Evolutionary conservation across 768 basidiomycete species (phyloP).

Genomic region (Lactarius trivialis): DNA sequence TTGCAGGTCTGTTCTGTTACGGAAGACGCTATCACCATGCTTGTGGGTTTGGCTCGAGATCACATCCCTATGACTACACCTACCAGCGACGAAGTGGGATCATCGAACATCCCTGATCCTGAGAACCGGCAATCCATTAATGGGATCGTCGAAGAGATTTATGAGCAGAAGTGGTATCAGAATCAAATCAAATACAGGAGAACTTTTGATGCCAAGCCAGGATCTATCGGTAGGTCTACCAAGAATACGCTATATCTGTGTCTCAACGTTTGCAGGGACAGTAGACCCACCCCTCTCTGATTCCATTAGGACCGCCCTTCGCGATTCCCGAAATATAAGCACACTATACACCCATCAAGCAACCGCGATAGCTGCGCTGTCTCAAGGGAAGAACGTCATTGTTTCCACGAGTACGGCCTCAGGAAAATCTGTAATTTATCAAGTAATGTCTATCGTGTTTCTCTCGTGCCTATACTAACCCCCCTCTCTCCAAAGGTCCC

Average conservation of each 20-base stretch:
- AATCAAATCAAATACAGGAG: conserved; percentile 60
- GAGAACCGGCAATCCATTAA: conserved; percentile 52
- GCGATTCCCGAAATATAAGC: conserved; percentile 51
- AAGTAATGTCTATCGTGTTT: conserved; percentile 38
- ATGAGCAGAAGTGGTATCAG: conserved; percentile 55
- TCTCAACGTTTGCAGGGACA: conserved; percentile 30
- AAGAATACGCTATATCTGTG: neutral
- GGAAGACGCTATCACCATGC: conserved; percentile 56
- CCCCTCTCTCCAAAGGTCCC: conserved; percentile 47
- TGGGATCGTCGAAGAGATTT: conserved; percentile 51
- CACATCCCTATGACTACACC: conserved; percentile 65
- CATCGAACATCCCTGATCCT: conserved; percentile 31
- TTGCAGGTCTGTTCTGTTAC: conserved; percentile 43
- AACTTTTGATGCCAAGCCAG: conserved; percentile 46
- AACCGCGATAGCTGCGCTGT: conserved; percentile 59
- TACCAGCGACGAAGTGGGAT: conserved; percentile 10
- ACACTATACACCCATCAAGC: conserved; percentile 67
- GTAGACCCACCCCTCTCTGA: conserved; percentile 55
- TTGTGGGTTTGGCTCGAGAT: conserved; percentile 61
- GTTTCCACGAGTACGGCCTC: conserved; percentile 89
- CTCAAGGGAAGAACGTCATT: conserved; percentile 60
- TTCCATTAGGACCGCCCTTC: conserved; percentile 48
- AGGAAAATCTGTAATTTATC: conserved; percentile 84
- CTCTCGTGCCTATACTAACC: neutral
- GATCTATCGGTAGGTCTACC: conserved; percentile 41